Percentiles rank a stretch among this genome's conserved stretches.
These are phyloP conservation scores for Sicyos baderoa DNA, from an alignment of 306 rosid genomes.

Conservation along the genomic window DNA sequence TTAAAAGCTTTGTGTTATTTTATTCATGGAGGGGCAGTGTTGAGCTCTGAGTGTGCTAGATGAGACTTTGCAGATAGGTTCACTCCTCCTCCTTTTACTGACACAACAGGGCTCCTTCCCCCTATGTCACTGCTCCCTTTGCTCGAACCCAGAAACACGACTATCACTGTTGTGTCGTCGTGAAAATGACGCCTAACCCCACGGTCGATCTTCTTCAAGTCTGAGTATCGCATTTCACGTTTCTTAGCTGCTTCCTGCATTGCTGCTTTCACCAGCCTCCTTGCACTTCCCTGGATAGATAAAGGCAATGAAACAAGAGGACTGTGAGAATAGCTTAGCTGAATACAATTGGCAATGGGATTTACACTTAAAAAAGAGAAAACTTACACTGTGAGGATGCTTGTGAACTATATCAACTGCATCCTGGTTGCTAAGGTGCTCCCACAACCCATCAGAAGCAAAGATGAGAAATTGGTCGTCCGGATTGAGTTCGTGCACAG, in stretches of 20 bases:
- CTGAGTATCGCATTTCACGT: conserved; percentile 89
- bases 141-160: conserved; percentile 65
- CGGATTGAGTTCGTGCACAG: conserved; percentile 63
- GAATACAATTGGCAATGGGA: neutral
- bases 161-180: conserved; percentile 72
- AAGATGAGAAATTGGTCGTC: conserved; percentile 74
- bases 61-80: conserved; percentile 34
- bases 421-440: conserved; percentile 86
- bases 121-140: conserved; percentile 40
- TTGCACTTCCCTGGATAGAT: conserved; percentile 71
- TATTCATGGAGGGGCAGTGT: conserved; percentile 24
- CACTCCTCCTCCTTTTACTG: conserved; percentile 66
- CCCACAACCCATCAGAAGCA: conserved; percentile 96
- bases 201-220: conserved; percentile 82
- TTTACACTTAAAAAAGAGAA: neutral
- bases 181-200: conserved; percentile 94
- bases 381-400: conserved; percentile 71
- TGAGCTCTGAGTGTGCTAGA: conserved; percentile 30
- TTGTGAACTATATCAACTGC: conserved; percentile 83
- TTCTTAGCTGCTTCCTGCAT: conserved; percentile 88
- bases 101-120: conserved; percentile 45
- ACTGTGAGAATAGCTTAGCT: neutral
- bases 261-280: conserved; percentile 77
- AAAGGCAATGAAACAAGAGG: neutral
- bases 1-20: neutral